These are phyloP conservation scores for Aspergillus sojae DNA, from an alignment of 2,329 filamentous ascomycete genomes.

Conservation along the genomic window DNA sequence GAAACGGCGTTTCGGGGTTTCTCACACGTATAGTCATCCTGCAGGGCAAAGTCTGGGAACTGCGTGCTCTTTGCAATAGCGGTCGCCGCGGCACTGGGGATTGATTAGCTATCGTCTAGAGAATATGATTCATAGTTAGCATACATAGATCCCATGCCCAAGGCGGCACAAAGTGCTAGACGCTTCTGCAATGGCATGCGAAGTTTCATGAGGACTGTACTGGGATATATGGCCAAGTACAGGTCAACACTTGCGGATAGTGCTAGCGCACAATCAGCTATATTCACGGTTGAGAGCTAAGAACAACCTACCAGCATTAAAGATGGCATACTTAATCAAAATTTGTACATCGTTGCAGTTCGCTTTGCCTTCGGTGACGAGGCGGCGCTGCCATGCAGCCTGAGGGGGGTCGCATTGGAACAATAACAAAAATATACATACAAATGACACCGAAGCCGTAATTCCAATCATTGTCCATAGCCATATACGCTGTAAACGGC, in stretches of 20 bases:
- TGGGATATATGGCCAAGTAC: constrained; percentile 37
- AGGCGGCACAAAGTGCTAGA: constrained; percentile 29
- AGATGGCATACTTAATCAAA: constrained; percentile 45
- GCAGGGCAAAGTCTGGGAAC: constrained; percentile 28
- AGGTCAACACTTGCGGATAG: constrained; percentile 37
- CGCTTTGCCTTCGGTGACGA: constrained; percentile 31
- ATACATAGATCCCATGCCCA: constrained; percentile 37
- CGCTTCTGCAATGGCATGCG: constrained; percentile 36
- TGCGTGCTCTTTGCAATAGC: constrained; percentile 38
- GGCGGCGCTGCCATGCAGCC: constrained; percentile 43
- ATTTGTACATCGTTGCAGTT: constrained; percentile 40
- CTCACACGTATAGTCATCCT: constrained; percentile 34
- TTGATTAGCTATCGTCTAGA: neutral
- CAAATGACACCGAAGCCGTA: constrained; percentile 34
- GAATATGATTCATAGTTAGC: neutral
- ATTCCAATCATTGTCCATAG: constrained; percentile 34
- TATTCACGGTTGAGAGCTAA: too few species aligned
- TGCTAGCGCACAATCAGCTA: constrained; percentile 16
- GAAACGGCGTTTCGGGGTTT: too few species aligned
- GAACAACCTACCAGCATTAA: constrained; percentile 39
- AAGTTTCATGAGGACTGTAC: constrained; percentile 33
- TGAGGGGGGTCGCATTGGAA: constrained; percentile 46
- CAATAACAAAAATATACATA: constrained; percentile 46
- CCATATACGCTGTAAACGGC: constrained; percentile 14
- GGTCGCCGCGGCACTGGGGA: constrained; percentile 32